Percentiles rank a stretch among this genome's conserved stretches.
Evolutionary conservation across 345 rosid genomes (phyloP).

Genomic region (Psidium guajava): DNA sequence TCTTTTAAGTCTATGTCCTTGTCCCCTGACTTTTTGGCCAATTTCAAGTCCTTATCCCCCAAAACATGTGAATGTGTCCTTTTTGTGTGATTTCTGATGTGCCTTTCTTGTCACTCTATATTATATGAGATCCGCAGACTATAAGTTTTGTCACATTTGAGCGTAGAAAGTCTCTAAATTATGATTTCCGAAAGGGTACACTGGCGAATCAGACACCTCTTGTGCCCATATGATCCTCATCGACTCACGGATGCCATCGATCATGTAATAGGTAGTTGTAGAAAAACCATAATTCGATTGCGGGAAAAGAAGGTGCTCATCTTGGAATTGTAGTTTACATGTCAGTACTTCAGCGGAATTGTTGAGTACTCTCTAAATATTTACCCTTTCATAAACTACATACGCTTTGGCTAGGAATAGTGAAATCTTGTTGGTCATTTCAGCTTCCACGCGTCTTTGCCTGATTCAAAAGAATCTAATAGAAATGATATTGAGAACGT

Average conservation of each 20-base stretch:
- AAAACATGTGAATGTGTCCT: neutral
- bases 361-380: neutral
- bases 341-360: neutral
- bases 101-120: neutral
- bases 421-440: neutral
- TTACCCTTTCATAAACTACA: neutral
- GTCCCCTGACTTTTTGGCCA: no score
- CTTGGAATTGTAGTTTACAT: neutral
- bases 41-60: no score
- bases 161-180: neutral
- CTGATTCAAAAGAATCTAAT: neutral
- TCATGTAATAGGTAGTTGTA: neutral
- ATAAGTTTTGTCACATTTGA: neutral
- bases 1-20: neutral
- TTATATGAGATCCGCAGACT: neutral
- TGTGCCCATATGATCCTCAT: neutral
- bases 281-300: neutral
- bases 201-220: neutral
- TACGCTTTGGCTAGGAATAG: neutral
- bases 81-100: neutral
- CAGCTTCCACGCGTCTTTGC: neutral
- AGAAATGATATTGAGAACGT: neutral
- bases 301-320: neutral
- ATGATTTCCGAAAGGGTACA: neutral
- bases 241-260: neutral